phyloP scores from a whole-genome alignment of 345 rosid genomes.

The Psidium guajava region DNA sequence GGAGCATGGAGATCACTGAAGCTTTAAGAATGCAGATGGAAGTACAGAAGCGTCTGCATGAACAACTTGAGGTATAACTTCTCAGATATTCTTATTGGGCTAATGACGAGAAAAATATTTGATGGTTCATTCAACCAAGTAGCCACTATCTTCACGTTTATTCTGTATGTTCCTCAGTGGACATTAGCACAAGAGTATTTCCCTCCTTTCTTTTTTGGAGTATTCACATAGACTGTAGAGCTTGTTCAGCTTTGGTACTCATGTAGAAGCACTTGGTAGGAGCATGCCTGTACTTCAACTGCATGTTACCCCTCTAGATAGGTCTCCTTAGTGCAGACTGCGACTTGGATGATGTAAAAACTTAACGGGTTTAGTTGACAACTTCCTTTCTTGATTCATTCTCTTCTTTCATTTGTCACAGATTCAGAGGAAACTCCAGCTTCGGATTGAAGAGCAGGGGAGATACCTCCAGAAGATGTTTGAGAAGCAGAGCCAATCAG shows the following conservation, averaged over 20 bases:
- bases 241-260: background rate
- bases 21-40: conserved; percentile 89
- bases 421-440: conserved; percentile 89
- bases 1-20: conserved; percentile 72
- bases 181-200: background rate
- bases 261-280: background rate
- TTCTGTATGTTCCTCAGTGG: background rate
- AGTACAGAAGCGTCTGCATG: conserved; percentile 80
- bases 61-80: conserved; percentile 80
- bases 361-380: background rate
- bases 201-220: background rate
- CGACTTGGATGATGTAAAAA: background rate
- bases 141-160: background rate
- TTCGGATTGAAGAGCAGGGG: conserved; percentile 96
- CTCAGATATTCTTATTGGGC: background rate
- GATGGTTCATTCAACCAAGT: background rate
- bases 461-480: conserved; percentile 92
- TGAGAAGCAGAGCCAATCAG: conserved; percentile 73
- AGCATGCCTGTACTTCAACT: background rate
- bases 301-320: background rate
- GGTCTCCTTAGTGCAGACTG: background rate
- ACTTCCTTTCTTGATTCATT: background rate
- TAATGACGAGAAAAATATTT: background rate
- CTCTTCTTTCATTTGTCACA: conserved; percentile 10
- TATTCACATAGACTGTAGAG: background rate